Evolutionary conservation across 2,329 filamentous ascomycete species (phyloP).

Genomic region (Ophiocordyceps camponoti-saundersi): DNA sequence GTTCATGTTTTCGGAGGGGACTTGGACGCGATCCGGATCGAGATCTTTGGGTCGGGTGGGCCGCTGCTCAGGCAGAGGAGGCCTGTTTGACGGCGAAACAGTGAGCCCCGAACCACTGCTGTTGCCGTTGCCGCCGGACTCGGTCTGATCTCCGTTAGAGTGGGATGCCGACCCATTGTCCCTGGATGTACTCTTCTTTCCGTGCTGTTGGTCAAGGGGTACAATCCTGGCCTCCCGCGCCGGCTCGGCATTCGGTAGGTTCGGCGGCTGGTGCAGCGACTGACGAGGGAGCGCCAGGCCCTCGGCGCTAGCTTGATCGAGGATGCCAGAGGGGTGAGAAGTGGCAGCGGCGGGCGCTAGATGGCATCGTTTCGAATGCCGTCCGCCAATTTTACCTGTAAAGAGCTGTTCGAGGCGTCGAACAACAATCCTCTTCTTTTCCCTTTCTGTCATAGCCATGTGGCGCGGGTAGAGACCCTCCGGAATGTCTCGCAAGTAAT

Average conservation of each 20-base stretch:
- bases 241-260: slow-evolving; percentile 12
- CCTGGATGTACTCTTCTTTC: slow-evolving; percentile 23
- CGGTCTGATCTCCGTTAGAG: slow-evolving; percentile 29
- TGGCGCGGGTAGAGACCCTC: slow-evolving; percentile 47
- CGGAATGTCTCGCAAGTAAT: slow-evolving; percentile 56
- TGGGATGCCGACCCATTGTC: slow-evolving; percentile 27
- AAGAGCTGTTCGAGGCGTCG: slow-evolving; percentile 66
- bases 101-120: slow-evolving; percentile 13
- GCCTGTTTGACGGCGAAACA: slow-evolving; percentile 19
- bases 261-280: slow-evolving; percentile 18
- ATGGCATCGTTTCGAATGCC: slow-evolving; percentile 15
- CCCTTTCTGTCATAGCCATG: slow-evolving; percentile 48
- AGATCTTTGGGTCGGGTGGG: slow-evolving; percentile 62
- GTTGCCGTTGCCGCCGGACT: slow-evolving; percentile 20
- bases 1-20: slow-evolving; percentile 61
- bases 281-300: slow-evolving; percentile 8
- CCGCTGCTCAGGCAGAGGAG: slow-evolving; percentile 45
- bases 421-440: slow-evolving; percentile 64
- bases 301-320: slow-evolving; percentile 11
- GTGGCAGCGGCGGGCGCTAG: slow-evolving; percentile 4
- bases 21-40: slow-evolving; percentile 60
- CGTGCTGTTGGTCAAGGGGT: slow-evolving; percentile 11
- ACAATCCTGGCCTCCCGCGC: slow-evolving; percentile 33
- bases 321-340: neutral
- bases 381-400: slow-evolving; percentile 45